A percentile compares a stretch with the other conserved stretches of the same genome.
Conservation (phyloP, 2,329 filamentous ascomycete genomes). For the Pseudogymnoascus sp. region DNA sequence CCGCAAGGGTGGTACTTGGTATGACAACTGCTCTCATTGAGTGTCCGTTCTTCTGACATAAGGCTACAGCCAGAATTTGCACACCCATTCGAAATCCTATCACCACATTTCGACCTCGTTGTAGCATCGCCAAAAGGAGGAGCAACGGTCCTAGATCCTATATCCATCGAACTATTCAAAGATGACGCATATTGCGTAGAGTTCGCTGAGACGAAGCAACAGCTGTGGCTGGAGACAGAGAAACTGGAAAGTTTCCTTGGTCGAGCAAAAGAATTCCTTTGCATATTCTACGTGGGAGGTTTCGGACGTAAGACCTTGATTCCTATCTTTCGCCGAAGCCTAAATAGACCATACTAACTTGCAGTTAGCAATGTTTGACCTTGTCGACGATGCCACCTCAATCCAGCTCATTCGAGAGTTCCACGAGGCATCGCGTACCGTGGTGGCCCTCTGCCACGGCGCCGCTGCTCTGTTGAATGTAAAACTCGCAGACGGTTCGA, state of each 20-base stretch:
- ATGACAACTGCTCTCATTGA: constrained; percentile 13
- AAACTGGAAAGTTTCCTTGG: constrained; percentile 41
- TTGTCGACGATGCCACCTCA: constrained; percentile 48
- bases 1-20: constrained; percentile 49
- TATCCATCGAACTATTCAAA: constrained; percentile 36
- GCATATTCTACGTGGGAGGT: constrained; percentile 52
- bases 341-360: not conserved
- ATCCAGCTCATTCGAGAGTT: constrained; percentile 57
- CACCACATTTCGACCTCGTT: constrained; percentile 33
- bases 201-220: constrained; percentile 40
- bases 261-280: constrained; percentile 44
- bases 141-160: constrained; percentile 38
- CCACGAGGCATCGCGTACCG: constrained; percentile 51
- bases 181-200: constrained; percentile 31
- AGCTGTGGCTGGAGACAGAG: constrained; percentile 47
- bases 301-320: constrained; percentile 42
- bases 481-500: constrained; percentile 42
- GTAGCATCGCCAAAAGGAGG: constrained; percentile 40
- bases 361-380: constrained; percentile 54
- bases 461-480: constrained; percentile 56
- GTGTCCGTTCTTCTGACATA: not conserved
- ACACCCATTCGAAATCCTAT: constrained; percentile 39
- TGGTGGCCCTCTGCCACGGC: constrained; percentile 63
- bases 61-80: constrained; percentile 40
- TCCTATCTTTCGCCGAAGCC: not conserved